Conservation (phyloP, 2,329 filamentous ascomycete genomes). For the Microdochium bolleyi region DNA sequence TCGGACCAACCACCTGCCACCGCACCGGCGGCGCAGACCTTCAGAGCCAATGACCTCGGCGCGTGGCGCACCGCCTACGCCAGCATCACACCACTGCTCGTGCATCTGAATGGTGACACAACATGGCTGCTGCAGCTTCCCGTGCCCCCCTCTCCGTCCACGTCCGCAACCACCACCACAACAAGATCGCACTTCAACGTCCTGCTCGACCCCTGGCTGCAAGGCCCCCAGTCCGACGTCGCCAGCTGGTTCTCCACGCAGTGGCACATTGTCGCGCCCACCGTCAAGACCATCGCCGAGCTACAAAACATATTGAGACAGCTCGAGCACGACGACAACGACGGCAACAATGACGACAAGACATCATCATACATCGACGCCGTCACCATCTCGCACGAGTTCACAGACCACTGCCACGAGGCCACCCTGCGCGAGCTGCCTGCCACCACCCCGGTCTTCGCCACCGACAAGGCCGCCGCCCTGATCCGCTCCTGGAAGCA, state of each 20-base stretch:
- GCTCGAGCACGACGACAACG: conserved; percentile 28
- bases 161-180: conserved; percentile 2
- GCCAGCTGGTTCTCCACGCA: conserved; percentile 59
- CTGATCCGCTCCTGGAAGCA: conserved; percentile 50
- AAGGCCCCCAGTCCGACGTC: conserved; percentile 54
- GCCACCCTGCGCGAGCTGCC: conserved; percentile 50
- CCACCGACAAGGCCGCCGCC: conserved; percentile 47
- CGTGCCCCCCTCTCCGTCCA: conserved; percentile 29
- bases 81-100: conserved; percentile 33
- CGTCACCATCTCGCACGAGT: conserved; percentile 56
- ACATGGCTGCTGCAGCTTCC: conserved; percentile 61
- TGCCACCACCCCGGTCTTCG: conserved; percentile 46
- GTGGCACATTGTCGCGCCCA: conserved; percentile 48
- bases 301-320: conserved; percentile 42
- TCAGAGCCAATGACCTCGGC: neutral
- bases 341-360: conserved; percentile 8
- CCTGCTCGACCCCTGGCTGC: conserved; percentile 58
- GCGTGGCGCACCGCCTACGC: neutral
- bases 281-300: conserved; percentile 44
- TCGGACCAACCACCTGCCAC: neutral
- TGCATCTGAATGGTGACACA: conserved; percentile 60
- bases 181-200: conserved; percentile 52
- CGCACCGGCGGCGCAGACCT: neutral
- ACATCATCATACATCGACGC: conserved; percentile 41
- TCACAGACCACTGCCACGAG: conserved; percentile 61